These are phyloP conservation scores for Ogataea neopini DNA, from an alignment of 805 yeast genomes.

Conservation along the genomic window DNA sequence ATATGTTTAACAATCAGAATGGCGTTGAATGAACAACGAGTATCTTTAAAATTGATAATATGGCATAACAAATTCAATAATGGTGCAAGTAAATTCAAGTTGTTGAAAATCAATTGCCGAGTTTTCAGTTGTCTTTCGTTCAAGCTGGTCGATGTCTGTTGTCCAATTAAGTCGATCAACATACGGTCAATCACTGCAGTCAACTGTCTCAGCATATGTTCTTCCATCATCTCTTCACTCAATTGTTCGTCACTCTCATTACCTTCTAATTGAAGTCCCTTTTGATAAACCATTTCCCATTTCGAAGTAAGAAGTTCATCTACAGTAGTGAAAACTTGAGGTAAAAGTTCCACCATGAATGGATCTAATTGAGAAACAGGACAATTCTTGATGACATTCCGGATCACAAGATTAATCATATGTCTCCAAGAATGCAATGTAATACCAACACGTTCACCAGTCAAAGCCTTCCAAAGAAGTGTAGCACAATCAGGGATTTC, in stretches of 20 bases:
- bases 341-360: conserved; percentile 78
- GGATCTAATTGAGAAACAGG: conserved; percentile 66
- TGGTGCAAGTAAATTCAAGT: conserved; percentile 71
- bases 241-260: conserved; percentile 71
- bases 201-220: conserved; percentile 86
- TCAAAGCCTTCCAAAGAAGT: conserved; percentile 80
- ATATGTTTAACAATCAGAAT: conserved; percentile 77
- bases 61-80: conserved; percentile 74
- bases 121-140: conserved; percentile 64
- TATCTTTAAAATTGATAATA: conserved; percentile 79
- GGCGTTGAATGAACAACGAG: conserved; percentile 90
- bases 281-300: conserved; percentile 71
- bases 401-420: conserved; percentile 83
- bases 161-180: conserved; percentile 85
- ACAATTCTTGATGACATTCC: conserved; percentile 86
- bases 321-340: conserved; percentile 69
- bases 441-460: conserved; percentile 81
- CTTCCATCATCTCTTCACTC: conserved; percentile 98
- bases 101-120: conserved; percentile 63
- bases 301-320: conserved; percentile 71
- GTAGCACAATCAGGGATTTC: conserved; percentile 81
- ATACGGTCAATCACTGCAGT: conserved; percentile 89
- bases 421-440: conserved; percentile 97
- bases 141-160: conserved; percentile 49
- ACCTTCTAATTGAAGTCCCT: conserved; percentile 57